phyloP scores from a whole-genome alignment of 495 filamentous ascomycete species.

The Xylona heveae region DNA sequence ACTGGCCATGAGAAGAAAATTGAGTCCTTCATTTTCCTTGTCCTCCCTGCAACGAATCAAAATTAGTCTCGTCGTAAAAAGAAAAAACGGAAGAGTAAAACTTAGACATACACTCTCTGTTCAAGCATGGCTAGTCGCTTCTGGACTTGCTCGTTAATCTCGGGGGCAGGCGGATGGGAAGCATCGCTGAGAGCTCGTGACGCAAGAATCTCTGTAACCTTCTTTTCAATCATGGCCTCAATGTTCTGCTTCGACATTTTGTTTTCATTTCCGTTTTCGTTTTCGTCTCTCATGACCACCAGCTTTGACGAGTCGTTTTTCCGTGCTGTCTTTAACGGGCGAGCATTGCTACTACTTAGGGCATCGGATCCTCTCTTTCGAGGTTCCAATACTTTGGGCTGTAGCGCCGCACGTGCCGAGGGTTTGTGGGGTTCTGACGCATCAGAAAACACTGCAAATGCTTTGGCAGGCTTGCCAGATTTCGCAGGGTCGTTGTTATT shows the following conservation, averaged over 20 bases:
- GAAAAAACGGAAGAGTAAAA: not conserved
- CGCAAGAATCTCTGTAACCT: conserved; percentile 74
- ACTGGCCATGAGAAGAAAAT: conserved; percentile 65
- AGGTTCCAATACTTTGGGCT: conserved; percentile 14
- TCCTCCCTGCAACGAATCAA: conserved; percentile 21
- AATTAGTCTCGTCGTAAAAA: not conserved
- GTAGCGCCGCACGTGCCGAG: conserved; percentile 17
- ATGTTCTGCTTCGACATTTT: conserved; percentile 54
- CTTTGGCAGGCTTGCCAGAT: conserved; percentile 55
- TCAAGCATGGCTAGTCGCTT: conserved; percentile 67
- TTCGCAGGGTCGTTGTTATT: conserved; percentile 28
- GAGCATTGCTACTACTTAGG: conserved; percentile 10
- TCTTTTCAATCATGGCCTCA: conserved; percentile 77
- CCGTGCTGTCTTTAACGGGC: conserved; percentile 18
- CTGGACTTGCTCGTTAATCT: conserved; percentile 57
- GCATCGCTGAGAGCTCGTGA: conserved; percentile 32
- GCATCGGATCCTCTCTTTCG: conserved; percentile 8
- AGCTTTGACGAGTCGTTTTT: conserved; percentile 10
- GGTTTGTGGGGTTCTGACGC: conserved; percentile 11
- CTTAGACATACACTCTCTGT: conserved; percentile 31
- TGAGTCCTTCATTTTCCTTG: conserved; percentile 67
- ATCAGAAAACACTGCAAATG: conserved; percentile 69
- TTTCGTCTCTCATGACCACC: conserved; percentile 6
- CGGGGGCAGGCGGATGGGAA: conserved; percentile 25
- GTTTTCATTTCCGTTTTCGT: conserved; percentile 13